Evolutionary conservation across 345 rosid genomes (phyloP), one percentile per base, ranked within the genome.

Genomic region (Raphanus raphanistrum): DNA sequence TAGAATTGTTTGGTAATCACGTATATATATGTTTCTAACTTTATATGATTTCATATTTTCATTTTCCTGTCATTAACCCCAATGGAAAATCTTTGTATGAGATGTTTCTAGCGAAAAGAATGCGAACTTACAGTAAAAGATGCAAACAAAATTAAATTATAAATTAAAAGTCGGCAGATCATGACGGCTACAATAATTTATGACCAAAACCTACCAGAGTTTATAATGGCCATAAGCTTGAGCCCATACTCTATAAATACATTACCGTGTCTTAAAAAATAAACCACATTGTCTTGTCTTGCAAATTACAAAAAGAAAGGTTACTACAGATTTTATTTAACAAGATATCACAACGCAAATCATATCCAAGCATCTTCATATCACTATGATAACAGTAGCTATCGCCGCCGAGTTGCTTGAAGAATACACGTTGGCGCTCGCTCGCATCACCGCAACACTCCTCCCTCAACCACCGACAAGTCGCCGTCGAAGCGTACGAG

Each of bases 341-440:
- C 21, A 45, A 28, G 3, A 17, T 65, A 57, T 63, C 45, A 27
- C 7, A 63, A 66, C 16, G 21, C 48, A 66, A 66, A 35, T 41
- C 57, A 41, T 63, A 26, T 27, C 33, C n/a, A 28, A 11, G 15
- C 63, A 59, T 59, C 63, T 59, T 27, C 33, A 59, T 11, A 48
- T 3, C 54, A 26, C 48, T 68, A 80, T 80, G 83, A 80, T 80
- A 65, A 76, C 77, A 15, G 77, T 80, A 48, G 70, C 83, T n/a
- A 80, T 80, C 7, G 80, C 80, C 1, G 83, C 83, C 11, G 77
- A 80, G 83, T 76, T 80, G 63, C 80, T 80, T 55, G 83, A 75
- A 60, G 83, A 80, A 72, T 80, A 76, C 74, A 80, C 83, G 77
- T 72, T 33, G 60, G 83, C 80, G 11, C 77, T 80, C 2, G 66